phyloP scores from a whole-genome alignment of 1,139 yeast species.

The Groenewaldozyma auringiensis region DNA sequence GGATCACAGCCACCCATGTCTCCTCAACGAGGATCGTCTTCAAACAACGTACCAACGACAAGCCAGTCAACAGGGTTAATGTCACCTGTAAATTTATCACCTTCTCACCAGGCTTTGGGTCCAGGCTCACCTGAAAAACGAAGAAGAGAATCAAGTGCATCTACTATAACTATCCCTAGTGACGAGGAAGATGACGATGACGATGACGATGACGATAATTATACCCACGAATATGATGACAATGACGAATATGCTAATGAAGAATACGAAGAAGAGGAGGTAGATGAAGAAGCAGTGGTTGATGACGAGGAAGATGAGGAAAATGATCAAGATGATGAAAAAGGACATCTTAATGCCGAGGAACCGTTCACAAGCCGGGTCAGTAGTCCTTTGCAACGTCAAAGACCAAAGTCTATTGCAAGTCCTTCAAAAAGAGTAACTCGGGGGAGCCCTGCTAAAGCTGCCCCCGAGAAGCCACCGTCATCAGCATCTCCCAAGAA shows the following conservation, averaged over 20 bases:
- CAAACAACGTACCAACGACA: too few species aligned
- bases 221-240: constrained; percentile 3
- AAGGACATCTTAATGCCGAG: background rate
- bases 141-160: constrained; percentile 29
- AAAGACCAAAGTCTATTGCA: too few species aligned
- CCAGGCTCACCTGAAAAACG: constrained; percentile 19
- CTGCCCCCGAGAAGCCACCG: background rate
- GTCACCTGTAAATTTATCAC: constrained; percentile 3
- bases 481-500: constrained; percentile 13
- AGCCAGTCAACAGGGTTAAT: background rate
- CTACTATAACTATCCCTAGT: constrained; percentile 28
- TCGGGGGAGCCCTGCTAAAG: background rate
- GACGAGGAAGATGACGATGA: constrained; percentile 17
- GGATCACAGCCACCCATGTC: constrained; percentile 11
- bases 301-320: constrained; percentile 9
- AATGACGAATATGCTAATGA: constrained; percentile 10
- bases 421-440: background rate
- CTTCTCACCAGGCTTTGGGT: background rate
- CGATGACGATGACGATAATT: constrained; percentile 11
- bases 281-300: constrained; percentile 7
- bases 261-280: constrained; percentile 7
- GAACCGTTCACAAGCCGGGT: too few species aligned
- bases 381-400: too few species aligned
- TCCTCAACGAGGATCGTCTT: background rate
- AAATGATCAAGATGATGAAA: background rate